Percentiles rank a stretch among this genome's conserved stretches.
These are phyloP conservation scores for Teratosphaeria epicoccoides DNA, from an alignment of 2,329 filamentous ascomycete species.

Conservation along the genomic window DNA sequence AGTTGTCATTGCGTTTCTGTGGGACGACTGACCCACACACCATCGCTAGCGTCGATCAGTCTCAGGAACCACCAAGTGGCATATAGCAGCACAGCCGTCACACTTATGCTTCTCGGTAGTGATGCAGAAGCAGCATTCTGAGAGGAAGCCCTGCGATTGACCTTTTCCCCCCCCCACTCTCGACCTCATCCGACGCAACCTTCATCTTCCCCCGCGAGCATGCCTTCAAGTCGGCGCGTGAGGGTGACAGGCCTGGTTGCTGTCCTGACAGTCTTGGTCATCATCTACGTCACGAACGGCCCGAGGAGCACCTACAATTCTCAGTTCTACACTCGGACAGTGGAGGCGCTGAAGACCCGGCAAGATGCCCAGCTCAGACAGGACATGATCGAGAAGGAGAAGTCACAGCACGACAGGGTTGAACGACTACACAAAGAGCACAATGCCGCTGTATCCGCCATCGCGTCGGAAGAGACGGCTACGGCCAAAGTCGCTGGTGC, in stretches of 20 bases:
- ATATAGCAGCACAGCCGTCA: neutral
- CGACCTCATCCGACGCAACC: neutral
- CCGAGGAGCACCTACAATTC: slow-evolving; percentile 42
- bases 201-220: slow-evolving; percentile 25
- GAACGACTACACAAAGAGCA: slow-evolving; percentile 24
- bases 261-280: slow-evolving; percentile 52
- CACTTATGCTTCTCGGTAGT: neutral
- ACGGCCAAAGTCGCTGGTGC: neutral
- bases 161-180: neutral
- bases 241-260: slow-evolving; percentile 56
- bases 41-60: neutral
- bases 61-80: neutral
- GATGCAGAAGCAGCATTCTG: neutral
- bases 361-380: slow-evolving; percentile 26
- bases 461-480: slow-evolving; percentile 4
- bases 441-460: slow-evolving; percentile 12
- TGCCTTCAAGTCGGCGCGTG: slow-evolving; percentile 62
- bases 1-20: neutral
- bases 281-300: slow-evolving; percentile 63
- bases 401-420: slow-evolving; percentile 16
- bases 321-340: slow-evolving; percentile 48
- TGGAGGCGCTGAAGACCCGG: slow-evolving; percentile 43
- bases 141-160: neutral
- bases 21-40: neutral
- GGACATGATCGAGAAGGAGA: slow-evolving; percentile 18